Evolutionary conservation across 208 protist species (phyloP).

Genomic region (Novymonas esmeraldas): DNA sequence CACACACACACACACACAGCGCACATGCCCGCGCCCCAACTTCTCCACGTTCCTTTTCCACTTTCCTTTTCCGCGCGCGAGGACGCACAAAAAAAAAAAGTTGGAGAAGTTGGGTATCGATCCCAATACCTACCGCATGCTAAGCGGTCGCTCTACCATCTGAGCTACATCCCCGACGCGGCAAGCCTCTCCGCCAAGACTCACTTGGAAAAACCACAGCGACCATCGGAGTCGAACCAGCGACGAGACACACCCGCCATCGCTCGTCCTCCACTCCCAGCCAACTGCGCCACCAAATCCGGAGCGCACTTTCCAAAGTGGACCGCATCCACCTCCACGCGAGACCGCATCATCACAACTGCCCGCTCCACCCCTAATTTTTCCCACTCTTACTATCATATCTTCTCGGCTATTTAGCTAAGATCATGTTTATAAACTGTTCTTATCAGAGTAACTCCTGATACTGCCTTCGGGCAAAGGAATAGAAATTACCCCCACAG

Average conservation of each 20-base stretch:
- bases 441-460: conserved; percentile 92
- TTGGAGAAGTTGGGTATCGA: conserved; percentile 94
- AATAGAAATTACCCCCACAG: conserved; percentile 44
- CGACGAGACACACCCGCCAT: not conserved
- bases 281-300: not conserved
- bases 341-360: no score
- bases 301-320: no score
- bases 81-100: conserved; percentile 39
- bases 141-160: conserved; percentile 94
- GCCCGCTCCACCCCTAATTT: no score
- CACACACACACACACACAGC: not conserved
- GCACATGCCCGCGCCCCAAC: no score
- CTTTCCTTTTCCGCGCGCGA: not conserved
- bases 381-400: no score
- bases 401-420: conserved; percentile 92
- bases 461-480: conserved; percentile 65
- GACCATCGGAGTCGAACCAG: not conserved
- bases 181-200: not conserved
- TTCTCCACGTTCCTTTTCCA: not conserved
- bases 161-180: conserved; percentile 87
- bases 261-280: not conserved
- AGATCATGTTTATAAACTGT: conserved; percentile 92
- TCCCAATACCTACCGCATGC: conserved; percentile 94
- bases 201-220: rapidly evolving
- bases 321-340: no score